phyloP scores from a whole-genome alignment of 495 filamentous ascomycete genomes.

The Penicillium silybi region DNA sequence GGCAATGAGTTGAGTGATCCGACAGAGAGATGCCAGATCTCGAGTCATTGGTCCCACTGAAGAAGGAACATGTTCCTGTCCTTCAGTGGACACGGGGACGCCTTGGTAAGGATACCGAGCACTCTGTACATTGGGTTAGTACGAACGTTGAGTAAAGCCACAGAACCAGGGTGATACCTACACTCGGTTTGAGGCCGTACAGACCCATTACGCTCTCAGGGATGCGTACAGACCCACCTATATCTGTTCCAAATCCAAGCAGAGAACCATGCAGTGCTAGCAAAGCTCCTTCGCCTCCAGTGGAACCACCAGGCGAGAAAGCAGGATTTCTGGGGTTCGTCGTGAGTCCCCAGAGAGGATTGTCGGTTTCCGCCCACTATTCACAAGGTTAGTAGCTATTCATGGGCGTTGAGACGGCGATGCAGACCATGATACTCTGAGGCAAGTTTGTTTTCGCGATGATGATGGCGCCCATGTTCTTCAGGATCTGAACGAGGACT shows the following conservation, averaged over 20 bases:
- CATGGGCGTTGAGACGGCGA: slow-evolving; percentile 7
- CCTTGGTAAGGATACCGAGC: slow-evolving; percentile 44
- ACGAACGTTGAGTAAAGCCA: background rate
- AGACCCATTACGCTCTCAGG: slow-evolving; percentile 51
- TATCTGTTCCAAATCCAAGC: slow-evolving; percentile 62
- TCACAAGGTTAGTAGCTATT: background rate
- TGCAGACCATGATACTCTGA: slow-evolving; percentile 50
- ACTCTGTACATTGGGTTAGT: slow-evolving; percentile 25
- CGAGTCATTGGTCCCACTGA: slow-evolving; percentile 49
- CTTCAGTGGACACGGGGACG: slow-evolving; percentile 47
- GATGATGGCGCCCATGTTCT: slow-evolving; percentile 49
- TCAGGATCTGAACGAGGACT: slow-evolving; percentile 42
- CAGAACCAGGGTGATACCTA: slow-evolving; percentile 17
- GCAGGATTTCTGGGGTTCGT: slow-evolving; percentile 44
- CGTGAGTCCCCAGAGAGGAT: slow-evolving; percentile 53
- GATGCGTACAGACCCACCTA: slow-evolving; percentile 59
- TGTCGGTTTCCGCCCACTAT: slow-evolving; percentile 50
- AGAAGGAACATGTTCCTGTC: slow-evolving; percentile 53
- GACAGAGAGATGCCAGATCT: slow-evolving; percentile 36
- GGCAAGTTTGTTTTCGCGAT: slow-evolving; percentile 60
- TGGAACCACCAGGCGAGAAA: slow-evolving; percentile 54
- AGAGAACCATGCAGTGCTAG: slow-evolving; percentile 57
- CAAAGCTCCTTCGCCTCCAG: slow-evolving; percentile 61
- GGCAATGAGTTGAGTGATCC: slow-evolving; percentile 39
- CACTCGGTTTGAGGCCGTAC: slow-evolving; percentile 55